Evolutionary conservation across 306 rosid genomes (phyloP).

Genomic region (Potentilla sterilis): DNA sequence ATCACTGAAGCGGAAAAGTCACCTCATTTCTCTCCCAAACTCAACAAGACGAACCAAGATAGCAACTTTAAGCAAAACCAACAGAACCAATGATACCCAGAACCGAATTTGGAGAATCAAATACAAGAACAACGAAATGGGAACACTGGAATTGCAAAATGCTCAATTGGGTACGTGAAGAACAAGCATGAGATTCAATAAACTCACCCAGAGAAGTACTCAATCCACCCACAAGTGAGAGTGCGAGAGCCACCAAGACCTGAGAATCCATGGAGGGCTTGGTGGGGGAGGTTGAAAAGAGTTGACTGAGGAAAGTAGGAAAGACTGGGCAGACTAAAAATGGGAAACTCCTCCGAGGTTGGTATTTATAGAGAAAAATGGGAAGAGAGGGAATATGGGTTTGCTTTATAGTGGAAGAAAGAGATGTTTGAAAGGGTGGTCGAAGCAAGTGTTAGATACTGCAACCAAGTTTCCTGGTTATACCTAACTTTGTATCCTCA

Average conservation of each 20-base stretch:
- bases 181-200: not conserved
- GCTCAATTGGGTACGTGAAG: constrained; percentile 16
- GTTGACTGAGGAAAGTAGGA: not conserved
- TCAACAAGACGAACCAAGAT: constrained; percentile 6
- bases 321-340: not conserved
- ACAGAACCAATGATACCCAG: not conserved
- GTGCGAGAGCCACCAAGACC: constrained; percentile 81
- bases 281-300: constrained; percentile 6
- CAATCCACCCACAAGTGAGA: constrained; percentile 85
- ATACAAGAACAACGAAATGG: not conserved
- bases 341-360: not conserved
- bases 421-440: constrained; percentile 41
- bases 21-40: not conserved
- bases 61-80: not conserved
- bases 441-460: constrained; percentile 25
- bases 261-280: constrained; percentile 69
- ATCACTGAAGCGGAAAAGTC: not conserved
- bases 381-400: constrained; percentile 16
- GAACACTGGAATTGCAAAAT: not conserved
- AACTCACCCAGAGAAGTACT: constrained; percentile 83
- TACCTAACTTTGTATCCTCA: constrained; percentile 29
- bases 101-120: not conserved
- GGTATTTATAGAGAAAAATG: not conserved
- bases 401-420: constrained; percentile 34
- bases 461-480: constrained; percentile 9